Evolutionary conservation across 1,284 basidiomycete genomes (phyloP).

Genomic region (Abortiporus biennis): DNA sequence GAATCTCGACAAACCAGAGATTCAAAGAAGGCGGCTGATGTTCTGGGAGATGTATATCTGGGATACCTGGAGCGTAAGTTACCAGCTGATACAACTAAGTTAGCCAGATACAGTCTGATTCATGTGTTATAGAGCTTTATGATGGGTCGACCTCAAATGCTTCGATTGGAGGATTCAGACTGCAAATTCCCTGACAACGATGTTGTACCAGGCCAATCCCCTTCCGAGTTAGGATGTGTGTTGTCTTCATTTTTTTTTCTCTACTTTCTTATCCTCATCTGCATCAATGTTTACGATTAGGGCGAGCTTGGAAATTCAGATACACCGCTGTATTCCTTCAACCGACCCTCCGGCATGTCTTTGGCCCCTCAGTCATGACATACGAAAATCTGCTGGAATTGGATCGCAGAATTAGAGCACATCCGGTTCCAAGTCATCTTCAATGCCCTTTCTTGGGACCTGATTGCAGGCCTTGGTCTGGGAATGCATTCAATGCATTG

Average conservation of each 20-base stretch:
- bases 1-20: slow-evolving; percentile 41
- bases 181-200: slow-evolving; percentile 47
- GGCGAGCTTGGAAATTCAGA: slow-evolving; percentile 42
- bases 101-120: not conserved
- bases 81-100: no score
- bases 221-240: slow-evolving; percentile 42
- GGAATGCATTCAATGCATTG: slow-evolving; percentile 31
- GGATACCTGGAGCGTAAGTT: slow-evolving; percentile 45
- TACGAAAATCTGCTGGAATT: slow-evolving; percentile 35
- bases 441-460: no score
- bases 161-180: slow-evolving; percentile 40
- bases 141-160: slow-evolving; percentile 26
- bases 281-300: no score
- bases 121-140: slow-evolving; percentile 2
- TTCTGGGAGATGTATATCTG: slow-evolving; percentile 53
- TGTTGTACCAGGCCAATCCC: no score
- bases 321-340: slow-evolving; percentile 41
- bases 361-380: slow-evolving; percentile 22
- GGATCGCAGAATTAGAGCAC: slow-evolving; percentile 41
- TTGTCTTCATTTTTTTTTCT: no score
- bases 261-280: not conserved
- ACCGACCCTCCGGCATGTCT: slow-evolving; percentile 35
- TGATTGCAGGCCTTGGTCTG: slow-evolving; percentile 31
- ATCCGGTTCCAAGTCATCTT: slow-evolving; percentile 35
- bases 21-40: slow-evolving; percentile 39